Evolutionary conservation across 2,329 filamentous ascomycete species (phyloP).

Genomic region (Penicillium sclerotiorum): DNA sequence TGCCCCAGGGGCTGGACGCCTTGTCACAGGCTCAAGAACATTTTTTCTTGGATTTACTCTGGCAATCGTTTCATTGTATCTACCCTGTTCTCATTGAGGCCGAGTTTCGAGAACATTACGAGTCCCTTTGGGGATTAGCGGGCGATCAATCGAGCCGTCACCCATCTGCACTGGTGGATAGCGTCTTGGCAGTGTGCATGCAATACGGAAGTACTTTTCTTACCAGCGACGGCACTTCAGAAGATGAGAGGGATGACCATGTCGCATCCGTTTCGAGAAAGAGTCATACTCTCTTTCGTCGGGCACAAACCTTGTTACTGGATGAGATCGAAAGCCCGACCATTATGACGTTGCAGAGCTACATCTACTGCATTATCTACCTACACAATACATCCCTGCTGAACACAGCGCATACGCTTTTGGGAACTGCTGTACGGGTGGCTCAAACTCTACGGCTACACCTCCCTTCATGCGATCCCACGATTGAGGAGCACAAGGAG

Average conservation of each 20-base stretch:
- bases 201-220: slow-evolving; percentile 45
- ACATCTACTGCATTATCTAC: slow-evolving; percentile 50
- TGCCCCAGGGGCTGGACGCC: slow-evolving; percentile 22
- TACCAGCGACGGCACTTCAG: slow-evolving; percentile 29
- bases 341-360: slow-evolving; percentile 53
- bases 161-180: slow-evolving; percentile 55
- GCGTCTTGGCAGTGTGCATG: slow-evolving; percentile 55
- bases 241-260: slow-evolving; percentile 23
- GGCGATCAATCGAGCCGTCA: slow-evolving; percentile 31
- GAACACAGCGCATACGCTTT: slow-evolving; percentile 49
- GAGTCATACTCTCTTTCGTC: slow-evolving; percentile 51
- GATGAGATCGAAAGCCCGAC: slow-evolving; percentile 53
- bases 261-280: slow-evolving; percentile 30
- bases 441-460: slow-evolving; percentile 54
- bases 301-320: slow-evolving; percentile 49
- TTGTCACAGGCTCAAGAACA: slow-evolving; percentile 50
- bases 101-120: slow-evolving; percentile 48
- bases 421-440: slow-evolving; percentile 47
- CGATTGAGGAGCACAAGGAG: slow-evolving; percentile 41
- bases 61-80: slow-evolving; percentile 50
- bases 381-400: slow-evolving; percentile 52
- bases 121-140: slow-evolving; percentile 41
- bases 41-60: slow-evolving; percentile 51
- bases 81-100: slow-evolving; percentile 47
- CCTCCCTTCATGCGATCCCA: slow-evolving; percentile 27